phyloP scores from a whole-genome alignment of 768 basidiomycete species.

The Harrya chromipes region DNA sequence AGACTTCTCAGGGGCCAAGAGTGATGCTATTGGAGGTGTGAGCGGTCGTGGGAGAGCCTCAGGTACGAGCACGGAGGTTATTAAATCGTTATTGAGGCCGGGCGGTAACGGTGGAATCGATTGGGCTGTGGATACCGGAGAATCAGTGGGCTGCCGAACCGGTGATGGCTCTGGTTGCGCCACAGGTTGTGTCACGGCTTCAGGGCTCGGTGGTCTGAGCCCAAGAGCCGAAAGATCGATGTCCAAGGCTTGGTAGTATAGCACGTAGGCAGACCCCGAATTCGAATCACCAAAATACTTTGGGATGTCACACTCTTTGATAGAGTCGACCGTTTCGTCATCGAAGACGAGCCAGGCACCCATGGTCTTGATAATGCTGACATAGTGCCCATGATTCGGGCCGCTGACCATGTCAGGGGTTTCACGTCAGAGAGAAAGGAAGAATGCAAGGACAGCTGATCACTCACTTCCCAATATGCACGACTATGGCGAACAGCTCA shows the following conservation, averaged over 20 bases:
- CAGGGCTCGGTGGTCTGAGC: slow-evolving; percentile 39
- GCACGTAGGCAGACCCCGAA: slow-evolving; percentile 88
- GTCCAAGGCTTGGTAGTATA: slow-evolving; percentile 95
- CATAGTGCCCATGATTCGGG: slow-evolving; percentile 98
- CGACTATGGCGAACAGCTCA: slow-evolving; percentile 93
- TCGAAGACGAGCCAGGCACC: slow-evolving; percentile 92
- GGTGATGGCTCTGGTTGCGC: slow-evolving; percentile 11
- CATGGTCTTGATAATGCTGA: slow-evolving; percentile 87
- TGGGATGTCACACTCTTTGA: slow-evolving; percentile 86
- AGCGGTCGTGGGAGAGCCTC: slow-evolving; percentile 13
- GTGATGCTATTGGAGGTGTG: slow-evolving; percentile 23
- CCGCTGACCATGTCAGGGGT: slow-evolving; percentile 52
- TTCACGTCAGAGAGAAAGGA: slow-evolving; percentile 9
- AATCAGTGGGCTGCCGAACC: slow-evolving; percentile 20
- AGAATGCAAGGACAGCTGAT: slow-evolving; percentile 11
- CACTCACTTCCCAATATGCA: slow-evolving; percentile 98
- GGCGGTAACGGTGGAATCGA: slow-evolving; percentile 34
- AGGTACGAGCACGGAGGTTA: slow-evolving; percentile 15
- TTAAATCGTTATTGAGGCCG: slow-evolving; percentile 32
- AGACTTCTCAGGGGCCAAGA: slow-evolving; percentile 17
- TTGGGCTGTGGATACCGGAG: slow-evolving; percentile 22
- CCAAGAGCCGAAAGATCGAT: slow-evolving; percentile 74
- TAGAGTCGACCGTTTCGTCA: slow-evolving; percentile 86
- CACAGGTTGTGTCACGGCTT: slow-evolving; percentile 17
- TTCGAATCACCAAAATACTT: slow-evolving; percentile 93